Conservation (phyloP, 164 flowering plant genomes). For the Liquidambar formosana region DNA sequence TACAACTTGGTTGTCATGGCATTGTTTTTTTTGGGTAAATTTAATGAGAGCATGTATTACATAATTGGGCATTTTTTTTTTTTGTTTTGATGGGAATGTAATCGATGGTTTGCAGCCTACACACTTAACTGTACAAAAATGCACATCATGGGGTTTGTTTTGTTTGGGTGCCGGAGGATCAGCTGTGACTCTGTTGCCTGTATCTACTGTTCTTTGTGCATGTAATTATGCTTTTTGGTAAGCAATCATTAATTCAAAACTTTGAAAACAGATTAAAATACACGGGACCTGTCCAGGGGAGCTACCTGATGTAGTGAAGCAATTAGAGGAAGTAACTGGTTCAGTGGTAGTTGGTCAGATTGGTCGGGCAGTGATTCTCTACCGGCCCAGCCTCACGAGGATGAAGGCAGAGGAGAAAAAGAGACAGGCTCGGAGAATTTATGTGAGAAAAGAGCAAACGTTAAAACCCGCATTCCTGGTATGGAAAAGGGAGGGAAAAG, state of each 20-base stretch:
- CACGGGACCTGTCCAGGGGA: conserved; percentile 80
- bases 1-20: background rate
- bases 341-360: conserved; percentile 84
- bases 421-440: conserved; percentile 40
- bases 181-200: too few species aligned
- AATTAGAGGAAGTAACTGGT: conserved; percentile 69
- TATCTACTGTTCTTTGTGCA: too few species aligned
- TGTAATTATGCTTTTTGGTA: too few species aligned
- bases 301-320: conserved; percentile 74
- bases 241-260: background rate
- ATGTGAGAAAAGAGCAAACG: conserved; percentile 28
- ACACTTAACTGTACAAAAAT: too few species aligned
- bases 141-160: too few species aligned
- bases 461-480: conserved; percentile 28
- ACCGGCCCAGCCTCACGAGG: conserved; percentile 82
- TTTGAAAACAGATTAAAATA: conserved; percentile 65
- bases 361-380: conserved; percentile 79
- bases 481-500: conserved; percentile 13
- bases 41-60: too few species aligned
- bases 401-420: conserved; percentile 77
- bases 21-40: too few species aligned
- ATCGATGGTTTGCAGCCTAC: too few species aligned
- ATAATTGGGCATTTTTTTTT: too few species aligned
- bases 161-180: too few species aligned
- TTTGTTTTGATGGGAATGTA: too few species aligned